phyloP scores from a whole-genome alignment of 2,329 filamentous ascomycete species.

The Fulvia fulva region DNA sequence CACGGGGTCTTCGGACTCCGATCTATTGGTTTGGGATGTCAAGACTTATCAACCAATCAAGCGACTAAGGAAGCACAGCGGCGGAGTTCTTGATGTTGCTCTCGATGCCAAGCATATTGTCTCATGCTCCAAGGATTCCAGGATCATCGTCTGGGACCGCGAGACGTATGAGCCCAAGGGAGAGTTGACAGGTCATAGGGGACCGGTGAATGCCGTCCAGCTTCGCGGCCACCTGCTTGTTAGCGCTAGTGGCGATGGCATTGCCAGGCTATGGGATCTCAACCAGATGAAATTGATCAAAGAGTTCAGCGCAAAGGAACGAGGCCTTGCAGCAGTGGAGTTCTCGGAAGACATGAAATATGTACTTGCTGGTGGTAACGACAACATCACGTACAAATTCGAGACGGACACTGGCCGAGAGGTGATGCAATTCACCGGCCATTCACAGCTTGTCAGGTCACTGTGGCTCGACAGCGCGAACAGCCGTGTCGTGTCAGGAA shows the following conservation, averaged over 20 bases:
- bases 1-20: constrained; percentile 88
- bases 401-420: constrained; percentile 86
- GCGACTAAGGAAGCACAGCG: constrained; percentile 72
- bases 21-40: constrained; percentile 87
- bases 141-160: constrained; percentile 92
- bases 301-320: constrained; percentile 85
- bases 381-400: constrained; percentile 93
- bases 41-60: constrained; percentile 75
- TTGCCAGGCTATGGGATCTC: constrained; percentile 93
- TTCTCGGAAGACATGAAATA: constrained; percentile 93
- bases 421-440: constrained; percentile 74
- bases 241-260: constrained; percentile 88
- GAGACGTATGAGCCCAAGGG: constrained; percentile 70
- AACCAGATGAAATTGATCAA: constrained; percentile 82
- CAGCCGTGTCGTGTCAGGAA: constrained; percentile 81
- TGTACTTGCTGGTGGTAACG: constrained; percentile 90
- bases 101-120: constrained; percentile 91
- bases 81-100: constrained; percentile 88
- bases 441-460: constrained; percentile 80
- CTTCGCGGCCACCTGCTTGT: constrained; percentile 89
- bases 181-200: constrained; percentile 77
- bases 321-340: constrained; percentile 91
- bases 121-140: constrained; percentile 93
- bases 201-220: constrained; percentile 94
- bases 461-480: constrained; percentile 86